Evolutionary conservation across 495 filamentous ascomycete species (phyloP), one percentile per base, ranked within the genome.

Genomic region (Chaetomidium leptoderma): DNA sequence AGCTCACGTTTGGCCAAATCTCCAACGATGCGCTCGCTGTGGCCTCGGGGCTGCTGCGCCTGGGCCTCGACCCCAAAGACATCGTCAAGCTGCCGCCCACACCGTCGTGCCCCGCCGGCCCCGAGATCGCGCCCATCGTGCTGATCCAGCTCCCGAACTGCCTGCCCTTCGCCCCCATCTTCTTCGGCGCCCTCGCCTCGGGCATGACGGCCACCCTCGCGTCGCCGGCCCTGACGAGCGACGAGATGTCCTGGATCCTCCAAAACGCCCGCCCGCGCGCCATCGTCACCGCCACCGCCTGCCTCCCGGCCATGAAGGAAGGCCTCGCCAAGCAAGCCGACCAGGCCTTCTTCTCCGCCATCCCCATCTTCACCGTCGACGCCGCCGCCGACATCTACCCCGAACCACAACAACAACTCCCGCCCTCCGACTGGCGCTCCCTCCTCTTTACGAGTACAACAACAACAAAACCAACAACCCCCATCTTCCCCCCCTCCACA

Each of bases 111-210:
- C 63, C 59, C 5, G 21, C 50, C 11, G 68, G 68, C 4, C 58
- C 69, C 46, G 64, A 71, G 54, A 60, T 71, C 55, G 65, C 69
- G 2, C 69, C 66, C 8, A 45, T 71, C 32, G 63, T 71, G 24
- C 63, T 71, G n/a, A 63, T 71, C 61, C 69, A 71, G 53, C 59
- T 71, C 9, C 69, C 69, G 42, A 71, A 71, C 57, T 61, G 54
- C 37, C 59, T 71, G 11, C 53, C 67, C 13, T 68, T 71, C 42
- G 59, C 61, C 4, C 66, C 69, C 2, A 36, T 70, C 29, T 44
- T 70, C 0, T 55, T 70, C 40, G 69, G 69, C 35, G 52, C 50
- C 10, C 55, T 69, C 29, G 69, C 69, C 6, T 44, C 69, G 10
- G 65, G 65, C n/a, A 53, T 70, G 33, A 71, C 69, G 2, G 69